These are phyloP conservation scores for Kwoniella botswanensis DNA, from an alignment of 768 basidiomycete genomes.

Conservation along the genomic window DNA sequence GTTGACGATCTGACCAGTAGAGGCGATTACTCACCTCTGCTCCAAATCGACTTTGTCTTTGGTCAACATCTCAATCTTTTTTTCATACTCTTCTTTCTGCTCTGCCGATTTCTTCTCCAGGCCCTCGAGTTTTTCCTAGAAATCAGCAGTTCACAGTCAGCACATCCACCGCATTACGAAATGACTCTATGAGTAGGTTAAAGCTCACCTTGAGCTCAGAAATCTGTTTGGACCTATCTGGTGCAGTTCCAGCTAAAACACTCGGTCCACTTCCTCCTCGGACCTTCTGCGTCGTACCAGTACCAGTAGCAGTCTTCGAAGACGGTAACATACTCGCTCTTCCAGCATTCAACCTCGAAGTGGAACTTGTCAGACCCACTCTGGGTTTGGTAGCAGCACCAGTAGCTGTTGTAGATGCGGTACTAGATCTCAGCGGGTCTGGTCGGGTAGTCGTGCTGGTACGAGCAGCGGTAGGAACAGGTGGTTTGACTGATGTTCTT, in stretches of 20 bases:
- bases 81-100: conserved; percentile 25
- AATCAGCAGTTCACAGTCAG: background rate
- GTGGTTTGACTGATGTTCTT: conserved; percentile 15
- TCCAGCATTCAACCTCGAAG: conserved; percentile 13
- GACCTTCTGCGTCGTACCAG: conserved; percentile 14
- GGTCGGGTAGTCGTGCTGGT: conserved; percentile 8
- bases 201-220: conserved; percentile 28
- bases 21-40: conserved; percentile 24
- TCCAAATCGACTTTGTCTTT: conserved; percentile 33
- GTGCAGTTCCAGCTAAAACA: background rate
- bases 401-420: background rate
- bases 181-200: too few species aligned
- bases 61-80: conserved; percentile 14
- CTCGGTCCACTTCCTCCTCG: conserved; percentile 21
- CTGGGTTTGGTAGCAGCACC: conserved; percentile 1
- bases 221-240: conserved; percentile 23
- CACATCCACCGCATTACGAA: too few species aligned
- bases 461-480: conserved; percentile 11
- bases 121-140: conserved; percentile 17
- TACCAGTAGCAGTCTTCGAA: background rate
- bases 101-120: conserved; percentile 22
- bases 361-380: conserved; percentile 6
- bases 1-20: background rate
- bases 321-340: conserved; percentile 28
- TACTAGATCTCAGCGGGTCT: conserved; percentile 6